Evolutionary conservation across 345 rosid genomes (phyloP).

Genomic region (Citrus australasica): DNA sequence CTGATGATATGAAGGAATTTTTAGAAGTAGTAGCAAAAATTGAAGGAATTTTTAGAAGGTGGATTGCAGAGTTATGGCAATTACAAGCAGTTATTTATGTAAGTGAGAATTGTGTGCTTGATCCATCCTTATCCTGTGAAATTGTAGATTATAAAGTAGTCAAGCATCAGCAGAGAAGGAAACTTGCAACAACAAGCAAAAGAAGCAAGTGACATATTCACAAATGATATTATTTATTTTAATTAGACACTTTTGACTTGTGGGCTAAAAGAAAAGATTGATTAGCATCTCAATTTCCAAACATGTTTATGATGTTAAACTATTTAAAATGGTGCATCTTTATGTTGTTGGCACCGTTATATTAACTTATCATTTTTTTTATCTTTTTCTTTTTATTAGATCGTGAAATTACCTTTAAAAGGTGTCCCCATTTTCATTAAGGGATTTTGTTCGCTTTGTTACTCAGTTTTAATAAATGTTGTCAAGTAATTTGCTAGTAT

Average conservation of each 20-base stretch:
- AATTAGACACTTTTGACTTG: not conserved
- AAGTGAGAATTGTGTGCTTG: slow-evolving; percentile 67
- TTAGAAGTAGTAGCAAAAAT: slow-evolving; percentile 50
- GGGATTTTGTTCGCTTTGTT: too few relatives aligned
- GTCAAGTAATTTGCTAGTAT: too few relatives aligned
- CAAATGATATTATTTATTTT: not conserved
- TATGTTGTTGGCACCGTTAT: not conserved
- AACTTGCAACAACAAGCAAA: not conserved
- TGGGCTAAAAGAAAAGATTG: not conserved
- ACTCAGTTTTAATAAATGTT: too few relatives aligned
- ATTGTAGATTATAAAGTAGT: slow-evolving; percentile 91
- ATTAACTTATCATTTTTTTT: too few relatives aligned
- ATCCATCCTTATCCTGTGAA: slow-evolving; percentile 66
- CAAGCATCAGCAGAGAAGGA: slow-evolving; percentile 77
- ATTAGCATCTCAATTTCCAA: not conserved
- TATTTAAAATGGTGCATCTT: not conserved
- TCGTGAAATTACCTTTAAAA: not conserved
- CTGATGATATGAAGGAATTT: slow-evolving; percentile 62
- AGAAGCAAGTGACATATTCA: not conserved
- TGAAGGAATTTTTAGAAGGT: slow-evolving; percentile 82
- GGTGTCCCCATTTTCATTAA: rapidly evolving
- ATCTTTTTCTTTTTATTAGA: not conserved
- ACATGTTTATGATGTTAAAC: not conserved
- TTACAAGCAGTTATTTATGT: slow-evolving; percentile 93
- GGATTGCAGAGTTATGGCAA: slow-evolving; percentile 84